Percentiles rank a stretch among this genome's conserved stretches.
These are phyloP conservation scores for Lentinus brumalis DNA, from an alignment of 768 basidiomycete species.

Conservation along the genomic window DNA sequence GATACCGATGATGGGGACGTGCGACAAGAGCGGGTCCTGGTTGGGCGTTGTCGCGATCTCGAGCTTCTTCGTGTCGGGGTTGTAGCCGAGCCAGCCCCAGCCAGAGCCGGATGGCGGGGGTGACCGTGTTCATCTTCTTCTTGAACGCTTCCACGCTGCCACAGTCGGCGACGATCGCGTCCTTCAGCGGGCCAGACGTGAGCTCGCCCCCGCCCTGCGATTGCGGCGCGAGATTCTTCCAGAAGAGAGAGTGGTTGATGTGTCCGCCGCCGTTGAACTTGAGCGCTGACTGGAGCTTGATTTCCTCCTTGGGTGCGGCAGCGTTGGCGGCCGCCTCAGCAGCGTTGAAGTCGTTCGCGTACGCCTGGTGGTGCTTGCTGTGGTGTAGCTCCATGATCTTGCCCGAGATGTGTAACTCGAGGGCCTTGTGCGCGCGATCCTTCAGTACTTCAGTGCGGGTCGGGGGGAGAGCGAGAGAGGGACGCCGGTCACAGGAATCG, in stretches of 20 bases:
- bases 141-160: conserved; percentile 66
- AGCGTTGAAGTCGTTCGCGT: conserved; percentile 92
- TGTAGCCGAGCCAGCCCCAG: too few species aligned
- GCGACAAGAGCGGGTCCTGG: too few species aligned
- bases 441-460: neutral
- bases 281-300: conserved; percentile 86
- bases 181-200: conserved; percentile 66
- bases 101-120: too few species aligned
- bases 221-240: conserved; percentile 91
- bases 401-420: conserved; percentile 89
- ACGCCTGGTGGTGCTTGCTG: conserved; percentile 87
- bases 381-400: conserved; percentile 97
- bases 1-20: too few species aligned
- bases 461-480: conserved; percentile 6
- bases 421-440: conserved; percentile 43
- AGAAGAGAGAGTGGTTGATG: conserved; percentile 96
- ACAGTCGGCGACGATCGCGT: conserved; percentile 78
- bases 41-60: too few species aligned
- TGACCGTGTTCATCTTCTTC: too few species aligned
- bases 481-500: conserved; percentile 71
- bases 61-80: too few species aligned
- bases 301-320: conserved; percentile 68
- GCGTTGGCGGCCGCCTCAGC: conserved; percentile 78
- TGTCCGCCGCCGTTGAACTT: conserved; percentile 99
- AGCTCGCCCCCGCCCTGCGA: conserved; percentile 65